Base-by-base conservation (phyloP, 495 filamentous ascomycete species). In the Elasticomyces elasticus region DNA sequence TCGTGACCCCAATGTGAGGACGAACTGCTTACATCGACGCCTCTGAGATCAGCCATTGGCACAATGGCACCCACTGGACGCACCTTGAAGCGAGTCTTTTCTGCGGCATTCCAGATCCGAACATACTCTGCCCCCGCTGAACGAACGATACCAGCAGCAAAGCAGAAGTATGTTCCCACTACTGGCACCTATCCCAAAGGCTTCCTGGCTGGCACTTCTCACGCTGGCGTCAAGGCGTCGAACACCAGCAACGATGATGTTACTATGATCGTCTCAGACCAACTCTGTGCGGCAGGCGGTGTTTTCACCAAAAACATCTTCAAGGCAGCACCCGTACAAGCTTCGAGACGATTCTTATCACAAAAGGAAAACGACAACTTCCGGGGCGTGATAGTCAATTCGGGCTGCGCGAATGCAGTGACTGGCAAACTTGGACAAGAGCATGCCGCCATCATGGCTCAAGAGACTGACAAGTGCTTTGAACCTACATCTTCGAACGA, bases 271-370 rank as follows among this genome's bases (percentile, higher is more conserved):
- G 79, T 82, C 20, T 97, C 94, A 9, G 85, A 94, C 55, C 77
- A 76, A 42, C 94, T 89, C 27, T 95, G 89, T 69, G 79, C 87
- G n/a, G 92, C 85, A 5, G 89, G 90, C 1, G 91, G 89, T 2
- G 92, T 97, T 11, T 94, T 96, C 74, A 99, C 92, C 41, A 89
- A 89, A 70, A 99, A 97, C 74, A 92, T 90, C 69, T 99, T 97
- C 72, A 90, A 95, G 66, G 92, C 92, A 20, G 92, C 92, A 24
- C 92, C 92, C 15, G 89, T 98, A 37, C 86, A 87, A 41, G 83
- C 94, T 49, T 88, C 84, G 64, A 76, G 81, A 54, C 72, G 82
- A 49, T 83, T 85, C 52, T 71, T 97, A 46, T 68, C 80, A 59
- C 72, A 72, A 53, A 76, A 79, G 54, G 71, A 74, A 12, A 87